Conservation (phyloP, 2,329 filamentous ascomycete genomes). For the Phialophora tarda region DNA sequence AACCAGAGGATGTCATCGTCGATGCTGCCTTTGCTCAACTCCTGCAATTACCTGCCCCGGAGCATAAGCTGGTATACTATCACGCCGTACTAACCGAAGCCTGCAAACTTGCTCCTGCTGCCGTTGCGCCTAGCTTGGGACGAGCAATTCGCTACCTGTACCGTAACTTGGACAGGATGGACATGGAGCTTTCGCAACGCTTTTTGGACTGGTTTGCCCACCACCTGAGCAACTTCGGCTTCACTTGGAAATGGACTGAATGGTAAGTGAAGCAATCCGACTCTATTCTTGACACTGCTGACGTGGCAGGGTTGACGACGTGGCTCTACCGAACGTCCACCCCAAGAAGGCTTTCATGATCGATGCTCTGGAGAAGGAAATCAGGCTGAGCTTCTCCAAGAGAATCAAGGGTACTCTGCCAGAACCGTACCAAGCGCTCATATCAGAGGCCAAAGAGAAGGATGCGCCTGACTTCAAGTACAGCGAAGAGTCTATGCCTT, state of each 20-base stretch:
- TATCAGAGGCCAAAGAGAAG: conserved; percentile 86
- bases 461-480: conserved; percentile 98
- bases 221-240: conserved; percentile 97
- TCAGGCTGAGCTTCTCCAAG: conserved; percentile 92
- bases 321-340: conserved; percentile 75
- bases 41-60: conserved; percentile 81
- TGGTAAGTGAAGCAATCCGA: conserved; percentile 63
- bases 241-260: conserved; percentile 99
- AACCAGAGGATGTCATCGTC: conserved; percentile 96
- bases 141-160: conserved; percentile 92
- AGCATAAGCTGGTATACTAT: conserved; percentile 96
- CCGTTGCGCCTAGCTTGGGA: conserved; percentile 92
- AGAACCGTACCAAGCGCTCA: conserved; percentile 77
- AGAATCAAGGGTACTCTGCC: conserved; percentile 93
- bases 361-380: conserved; percentile 93
- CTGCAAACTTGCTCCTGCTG: conserved; percentile 93
- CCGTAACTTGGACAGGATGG: conserved; percentile 78
- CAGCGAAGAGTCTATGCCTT: conserved; percentile 74
- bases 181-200: conserved; percentile 82
- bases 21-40: conserved; percentile 97
- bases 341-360: conserved; percentile 93
- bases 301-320: conserved; percentile 71
- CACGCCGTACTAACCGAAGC: conserved; percentile 92
- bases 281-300: conserved; percentile 2
- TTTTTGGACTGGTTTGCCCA: conserved; percentile 99